These are phyloP conservation scores for Malassezia caprae DNA, from an alignment of 1,284 basidiomycete genomes.

Conservation along the genomic window DNA sequence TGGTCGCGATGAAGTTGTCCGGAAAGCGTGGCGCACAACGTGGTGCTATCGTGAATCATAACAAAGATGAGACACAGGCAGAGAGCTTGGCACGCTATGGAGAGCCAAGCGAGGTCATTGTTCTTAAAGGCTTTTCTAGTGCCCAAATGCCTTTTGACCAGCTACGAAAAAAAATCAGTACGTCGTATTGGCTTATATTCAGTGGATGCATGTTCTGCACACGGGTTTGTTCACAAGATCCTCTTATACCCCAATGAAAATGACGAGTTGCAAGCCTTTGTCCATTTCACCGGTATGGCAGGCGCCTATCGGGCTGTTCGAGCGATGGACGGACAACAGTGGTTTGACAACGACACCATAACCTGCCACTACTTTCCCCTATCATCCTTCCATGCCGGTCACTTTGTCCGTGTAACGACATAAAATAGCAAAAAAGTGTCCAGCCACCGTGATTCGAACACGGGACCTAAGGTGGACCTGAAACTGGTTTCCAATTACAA, in stretches of 20 bases:
- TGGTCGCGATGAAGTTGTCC: conserved; percentile 3
- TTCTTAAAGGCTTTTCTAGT: conserved; percentile 7
- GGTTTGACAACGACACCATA: neutral
- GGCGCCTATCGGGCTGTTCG: conserved; percentile 31
- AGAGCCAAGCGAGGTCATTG: conserved; percentile 19
- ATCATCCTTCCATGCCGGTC: neutral
- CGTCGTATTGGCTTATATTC: conserved; percentile 12
- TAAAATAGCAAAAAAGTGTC: conserved; percentile 4
- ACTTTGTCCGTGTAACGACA: neutral
- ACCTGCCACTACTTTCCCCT: conserved; percentile 2
- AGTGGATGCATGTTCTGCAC: conserved; percentile 25
- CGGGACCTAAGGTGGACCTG: conserved; percentile 21
- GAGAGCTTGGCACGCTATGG: conserved; percentile 15
- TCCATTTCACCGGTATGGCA: conserved; percentile 31
- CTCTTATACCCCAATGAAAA: conserved; percentile 9
- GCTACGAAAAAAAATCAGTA: conserved; percentile 20
- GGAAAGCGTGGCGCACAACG: neutral
- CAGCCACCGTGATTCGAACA: conserved; percentile 24
- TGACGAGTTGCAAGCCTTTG: conserved; percentile 25
- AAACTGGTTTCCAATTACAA: conserved; percentile 19
- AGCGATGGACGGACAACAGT: conserved; percentile 19
- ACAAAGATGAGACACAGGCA: conserved; percentile 5
- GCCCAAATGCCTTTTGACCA: conserved; percentile 11
- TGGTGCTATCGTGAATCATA: conserved; percentile 17
- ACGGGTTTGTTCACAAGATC: conserved; percentile 28